Conservation (phyloP, 148 eudicot species). For the Selenicereus undatus region DNA sequence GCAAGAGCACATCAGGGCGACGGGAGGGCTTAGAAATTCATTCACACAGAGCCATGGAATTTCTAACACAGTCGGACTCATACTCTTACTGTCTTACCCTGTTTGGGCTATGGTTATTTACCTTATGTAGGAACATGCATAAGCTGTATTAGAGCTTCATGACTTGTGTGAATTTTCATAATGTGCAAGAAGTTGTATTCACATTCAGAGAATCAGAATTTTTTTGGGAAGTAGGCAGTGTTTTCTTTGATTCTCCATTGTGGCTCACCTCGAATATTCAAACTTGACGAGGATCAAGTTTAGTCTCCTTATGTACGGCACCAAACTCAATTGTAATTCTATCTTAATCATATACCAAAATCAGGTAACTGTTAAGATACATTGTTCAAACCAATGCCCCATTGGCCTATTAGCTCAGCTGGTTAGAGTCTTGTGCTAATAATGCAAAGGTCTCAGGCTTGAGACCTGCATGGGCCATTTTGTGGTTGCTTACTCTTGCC, state of each 20-base stretch:
- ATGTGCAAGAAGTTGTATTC: too few species aligned
- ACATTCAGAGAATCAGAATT: too few species aligned
- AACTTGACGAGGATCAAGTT: too few species aligned
- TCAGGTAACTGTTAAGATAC: too few species aligned
- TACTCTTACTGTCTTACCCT: constrained; percentile 67
- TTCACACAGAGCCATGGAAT: constrained; percentile 72
- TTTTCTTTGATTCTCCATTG: too few species aligned
- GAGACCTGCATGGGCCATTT: constrained; percentile 85
- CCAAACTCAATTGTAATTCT: too few species aligned
- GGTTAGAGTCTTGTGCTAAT: constrained; percentile 88
- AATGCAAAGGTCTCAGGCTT: constrained; percentile 91
- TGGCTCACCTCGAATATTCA: too few species aligned
- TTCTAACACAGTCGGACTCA: constrained; percentile 77
- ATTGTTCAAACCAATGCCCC: too few species aligned
- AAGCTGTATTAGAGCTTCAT: neutral
- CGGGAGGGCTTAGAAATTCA: constrained; percentile 78
- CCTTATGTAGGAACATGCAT: constrained; percentile 20
- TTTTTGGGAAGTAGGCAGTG: too few species aligned
- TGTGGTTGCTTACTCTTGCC: too few species aligned
- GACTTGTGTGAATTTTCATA: neutral
- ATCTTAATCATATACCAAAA: too few species aligned
- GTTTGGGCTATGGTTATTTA: constrained; percentile 59
- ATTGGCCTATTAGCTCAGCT: constrained; percentile 47
- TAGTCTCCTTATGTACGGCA: too few species aligned
- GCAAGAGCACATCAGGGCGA: constrained; percentile 81